Conservation (phyloP, 1,139 yeast genomes). For the Hansenula lynferdii region DNA sequence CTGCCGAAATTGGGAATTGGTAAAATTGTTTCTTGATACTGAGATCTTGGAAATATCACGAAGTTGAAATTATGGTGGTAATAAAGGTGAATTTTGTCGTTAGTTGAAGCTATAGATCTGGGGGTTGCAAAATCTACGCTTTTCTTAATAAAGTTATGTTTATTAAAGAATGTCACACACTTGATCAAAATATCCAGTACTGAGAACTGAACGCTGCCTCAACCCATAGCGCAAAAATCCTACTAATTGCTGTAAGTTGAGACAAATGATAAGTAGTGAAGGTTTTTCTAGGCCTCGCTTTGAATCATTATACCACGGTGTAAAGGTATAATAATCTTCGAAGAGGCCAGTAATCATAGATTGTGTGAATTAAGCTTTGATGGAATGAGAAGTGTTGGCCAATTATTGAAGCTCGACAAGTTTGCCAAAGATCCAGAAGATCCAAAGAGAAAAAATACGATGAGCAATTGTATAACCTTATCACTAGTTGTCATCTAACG, state of each 20-base stretch:
- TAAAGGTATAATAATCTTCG: conserved; percentile 24
- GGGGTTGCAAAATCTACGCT: too few relatives aligned
- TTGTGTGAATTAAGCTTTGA: too few relatives aligned
- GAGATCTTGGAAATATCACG: too few relatives aligned
- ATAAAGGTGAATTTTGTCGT: too few relatives aligned
- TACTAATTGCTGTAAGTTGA: conserved; percentile 11
- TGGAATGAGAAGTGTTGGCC: too few relatives aligned
- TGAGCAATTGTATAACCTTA: conserved; percentile 1
- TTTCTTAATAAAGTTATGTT: too few relatives aligned
- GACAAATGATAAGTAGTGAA: neutral
- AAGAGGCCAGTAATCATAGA: conserved; percentile 22
- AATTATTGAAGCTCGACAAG: too few relatives aligned
- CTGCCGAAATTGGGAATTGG: neutral
- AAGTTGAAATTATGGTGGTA: too few relatives aligned
- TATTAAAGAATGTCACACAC: conserved; percentile 3
- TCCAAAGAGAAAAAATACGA: too few relatives aligned
- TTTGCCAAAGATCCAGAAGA: too few relatives aligned
- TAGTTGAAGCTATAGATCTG: too few relatives aligned
- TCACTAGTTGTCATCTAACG: neutral
- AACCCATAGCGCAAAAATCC: conserved; percentile 14
- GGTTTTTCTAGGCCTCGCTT: conserved; percentile 23
- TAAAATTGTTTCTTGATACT: neutral
- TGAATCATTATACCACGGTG: conserved; percentile 25
- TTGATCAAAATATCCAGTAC: conserved; percentile 1
- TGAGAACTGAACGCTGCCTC: conserved; percentile 3